These are phyloP conservation scores for Zygoascus ofunaensis DNA, from an alignment of 805 yeast genomes.

Conservation along the genomic window DNA sequence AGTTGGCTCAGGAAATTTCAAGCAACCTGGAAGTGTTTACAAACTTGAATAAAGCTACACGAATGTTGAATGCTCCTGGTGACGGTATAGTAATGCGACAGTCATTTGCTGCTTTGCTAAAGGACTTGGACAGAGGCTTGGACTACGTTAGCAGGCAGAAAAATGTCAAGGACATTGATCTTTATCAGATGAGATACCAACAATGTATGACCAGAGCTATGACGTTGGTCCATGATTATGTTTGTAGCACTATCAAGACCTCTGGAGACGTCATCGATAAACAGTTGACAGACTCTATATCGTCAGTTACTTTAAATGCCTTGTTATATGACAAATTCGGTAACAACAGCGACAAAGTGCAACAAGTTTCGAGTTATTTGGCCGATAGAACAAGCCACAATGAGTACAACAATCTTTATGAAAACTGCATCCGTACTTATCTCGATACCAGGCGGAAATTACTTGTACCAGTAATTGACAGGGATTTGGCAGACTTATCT, in stretches of 20 bases:
- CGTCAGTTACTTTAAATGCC: conserved; percentile 47
- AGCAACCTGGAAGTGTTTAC: conserved; percentile 53
- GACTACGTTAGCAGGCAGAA: conserved; percentile 45
- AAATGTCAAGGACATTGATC: conserved; percentile 60
- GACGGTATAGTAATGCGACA: conserved; percentile 54
- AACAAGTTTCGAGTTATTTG: conserved; percentile 31
- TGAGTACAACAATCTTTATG: conserved; percentile 57
- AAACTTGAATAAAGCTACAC: conserved; percentile 58
- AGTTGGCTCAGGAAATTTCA: conserved; percentile 38
- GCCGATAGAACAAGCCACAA: conserved; percentile 32
- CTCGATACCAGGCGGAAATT: conserved; percentile 48
- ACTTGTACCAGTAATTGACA: conserved; percentile 35
- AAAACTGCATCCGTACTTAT: conserved; percentile 58
- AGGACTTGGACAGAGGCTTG: conserved; percentile 57
- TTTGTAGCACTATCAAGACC: conserved; percentile 34
- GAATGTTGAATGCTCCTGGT: conserved; percentile 60
- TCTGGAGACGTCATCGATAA: conserved; percentile 15
- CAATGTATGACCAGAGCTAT: conserved; percentile 79
- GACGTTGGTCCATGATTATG: conserved; percentile 61
- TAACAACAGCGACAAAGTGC: conserved; percentile 33
- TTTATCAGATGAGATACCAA: conserved; percentile 62
- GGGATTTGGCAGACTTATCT: conserved; percentile 29
- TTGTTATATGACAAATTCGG: conserved; percentile 58
- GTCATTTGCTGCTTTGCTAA: conserved; percentile 45
- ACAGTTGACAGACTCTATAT: conserved; percentile 21